Percentiles rank a stretch among this genome's conserved stretches.
Conservation (phyloP, 345 rosid genomes). For the Anacardium occidentale region DNA sequence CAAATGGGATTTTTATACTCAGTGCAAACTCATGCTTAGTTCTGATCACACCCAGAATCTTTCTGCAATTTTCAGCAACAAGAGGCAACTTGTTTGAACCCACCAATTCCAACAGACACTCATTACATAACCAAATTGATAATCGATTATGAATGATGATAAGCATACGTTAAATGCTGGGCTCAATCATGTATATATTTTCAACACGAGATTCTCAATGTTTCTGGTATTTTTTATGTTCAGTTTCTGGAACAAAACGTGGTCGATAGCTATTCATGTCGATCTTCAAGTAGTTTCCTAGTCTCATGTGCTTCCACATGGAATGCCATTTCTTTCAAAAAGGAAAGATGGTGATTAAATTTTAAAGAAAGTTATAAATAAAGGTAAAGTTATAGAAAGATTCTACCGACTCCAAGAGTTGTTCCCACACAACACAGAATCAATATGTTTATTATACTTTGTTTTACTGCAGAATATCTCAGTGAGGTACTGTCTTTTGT, state of each 20-base stretch:
- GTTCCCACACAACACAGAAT: not conserved
- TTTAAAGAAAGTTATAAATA: not conserved
- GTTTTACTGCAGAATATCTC: constrained; percentile 24
- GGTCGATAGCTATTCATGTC: not conserved
- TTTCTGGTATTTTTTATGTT: too few species aligned
- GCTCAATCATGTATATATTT: not conserved
- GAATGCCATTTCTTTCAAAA: constrained; percentile 9
- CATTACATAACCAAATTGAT: not conserved
- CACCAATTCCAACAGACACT: constrained; percentile 4
- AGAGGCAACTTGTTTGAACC: constrained; percentile 27
- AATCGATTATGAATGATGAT: not conserved
- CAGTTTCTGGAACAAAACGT: not conserved
- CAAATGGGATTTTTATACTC: not conserved
- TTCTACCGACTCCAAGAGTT: constrained; percentile 26
- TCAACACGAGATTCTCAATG: not conserved
- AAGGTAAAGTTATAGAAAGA: constrained; percentile 14
- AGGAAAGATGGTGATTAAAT: not conserved
- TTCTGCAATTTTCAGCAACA: not conserved
- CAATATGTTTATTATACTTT: constrained; percentile 3
- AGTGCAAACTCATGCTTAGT: not conserved
- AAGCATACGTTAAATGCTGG: not conserved
- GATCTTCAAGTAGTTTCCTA: not conserved
- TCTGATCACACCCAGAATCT: not conserved
- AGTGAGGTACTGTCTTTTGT: constrained; percentile 1
- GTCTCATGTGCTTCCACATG: constrained; percentile 28